phyloP scores from a whole-genome alignment of 352 stramenopile genomes.

The Phytophthora lateralis region DNA sequence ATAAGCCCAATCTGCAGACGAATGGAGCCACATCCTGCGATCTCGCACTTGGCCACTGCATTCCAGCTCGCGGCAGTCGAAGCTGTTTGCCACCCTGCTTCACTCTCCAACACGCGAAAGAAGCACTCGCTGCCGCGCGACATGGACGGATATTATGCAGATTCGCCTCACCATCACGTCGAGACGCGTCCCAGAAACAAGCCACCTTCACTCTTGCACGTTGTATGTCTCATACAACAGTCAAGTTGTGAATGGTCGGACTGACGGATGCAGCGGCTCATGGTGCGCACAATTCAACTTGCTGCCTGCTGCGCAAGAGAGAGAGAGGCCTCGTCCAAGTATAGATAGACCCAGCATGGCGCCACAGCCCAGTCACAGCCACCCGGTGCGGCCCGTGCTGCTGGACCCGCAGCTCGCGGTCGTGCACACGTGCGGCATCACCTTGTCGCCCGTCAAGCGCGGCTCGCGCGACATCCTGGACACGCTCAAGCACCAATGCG shows the following conservation, averaged over 20 bases:
- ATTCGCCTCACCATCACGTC: slow-evolving; percentile 4
- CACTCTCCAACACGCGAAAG: not conserved
- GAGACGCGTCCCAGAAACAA: not conserved
- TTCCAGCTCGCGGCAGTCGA: not conserved
- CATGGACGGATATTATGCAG: slow-evolving; percentile 8
- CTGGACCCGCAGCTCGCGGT: slow-evolving; percentile 31
- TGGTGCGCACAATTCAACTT: slow-evolving; percentile 25
- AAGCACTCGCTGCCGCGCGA: not conserved
- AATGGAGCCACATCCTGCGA: slow-evolving; percentile 1
- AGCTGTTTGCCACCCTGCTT: not conserved
- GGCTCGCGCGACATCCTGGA: slow-evolving; percentile 60
- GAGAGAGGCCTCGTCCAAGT: not conserved
- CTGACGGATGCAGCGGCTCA: not conserved
- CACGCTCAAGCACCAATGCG: slow-evolving; percentile 67
- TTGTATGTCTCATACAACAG: slow-evolving; percentile 18
- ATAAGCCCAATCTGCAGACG: not conserved
- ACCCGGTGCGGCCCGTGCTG: slow-evolving; percentile 15
- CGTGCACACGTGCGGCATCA: slow-evolving; percentile 45
- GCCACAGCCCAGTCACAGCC: slow-evolving; percentile 1
- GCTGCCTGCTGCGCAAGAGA: slow-evolving; percentile 6
- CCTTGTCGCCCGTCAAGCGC: slow-evolving; percentile 41
- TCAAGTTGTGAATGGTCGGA: slow-evolving; percentile 21
- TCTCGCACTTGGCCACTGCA: not conserved
- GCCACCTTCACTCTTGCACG: not conserved
- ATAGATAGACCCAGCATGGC: slow-evolving; percentile 15